These are phyloP conservation scores for Lactarius sp. DNA, from an alignment of 768 basidiomycete species.

Conservation along the genomic window DNA sequence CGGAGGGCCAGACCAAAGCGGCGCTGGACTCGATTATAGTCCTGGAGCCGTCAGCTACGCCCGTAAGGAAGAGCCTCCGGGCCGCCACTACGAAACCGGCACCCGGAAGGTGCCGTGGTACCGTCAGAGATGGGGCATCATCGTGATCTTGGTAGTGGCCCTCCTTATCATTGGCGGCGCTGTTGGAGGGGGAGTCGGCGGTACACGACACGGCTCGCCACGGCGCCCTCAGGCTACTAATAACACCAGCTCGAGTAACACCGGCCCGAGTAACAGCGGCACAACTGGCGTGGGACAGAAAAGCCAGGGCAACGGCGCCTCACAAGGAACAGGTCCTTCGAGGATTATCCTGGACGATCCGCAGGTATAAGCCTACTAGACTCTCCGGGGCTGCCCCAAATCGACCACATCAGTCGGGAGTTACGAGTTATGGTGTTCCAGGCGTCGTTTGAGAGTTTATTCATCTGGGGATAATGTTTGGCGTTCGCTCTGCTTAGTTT, in stretches of 20 bases:
- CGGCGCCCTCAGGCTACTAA: no score
- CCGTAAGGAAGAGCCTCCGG: constrained; percentile 25
- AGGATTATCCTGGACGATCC: background rate
- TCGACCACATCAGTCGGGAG: background rate
- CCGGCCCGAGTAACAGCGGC: background rate
- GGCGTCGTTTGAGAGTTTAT: background rate
- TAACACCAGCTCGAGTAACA: background rate
- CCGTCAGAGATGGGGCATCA: constrained; percentile 42
- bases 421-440: no score
- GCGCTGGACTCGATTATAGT: background rate
- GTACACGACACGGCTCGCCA: constrained; percentile 31
- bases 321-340: background rate
- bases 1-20: constrained; percentile 28
- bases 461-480: background rate
- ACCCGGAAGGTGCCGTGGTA: constrained; percentile 39
- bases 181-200: constrained; percentile 58
- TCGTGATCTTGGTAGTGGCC: constrained; percentile 35
- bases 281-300: background rate
- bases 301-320: background rate
- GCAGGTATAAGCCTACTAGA: no score
- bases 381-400: background rate
- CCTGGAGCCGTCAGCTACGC: constrained; percentile 20
- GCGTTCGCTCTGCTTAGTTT: background rate
- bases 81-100: background rate
- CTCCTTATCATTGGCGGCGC: constrained; percentile 46